Base-by-base conservation (phyloP, 1,139 yeast genomes). In the Suhomyces terraborum region DNA sequence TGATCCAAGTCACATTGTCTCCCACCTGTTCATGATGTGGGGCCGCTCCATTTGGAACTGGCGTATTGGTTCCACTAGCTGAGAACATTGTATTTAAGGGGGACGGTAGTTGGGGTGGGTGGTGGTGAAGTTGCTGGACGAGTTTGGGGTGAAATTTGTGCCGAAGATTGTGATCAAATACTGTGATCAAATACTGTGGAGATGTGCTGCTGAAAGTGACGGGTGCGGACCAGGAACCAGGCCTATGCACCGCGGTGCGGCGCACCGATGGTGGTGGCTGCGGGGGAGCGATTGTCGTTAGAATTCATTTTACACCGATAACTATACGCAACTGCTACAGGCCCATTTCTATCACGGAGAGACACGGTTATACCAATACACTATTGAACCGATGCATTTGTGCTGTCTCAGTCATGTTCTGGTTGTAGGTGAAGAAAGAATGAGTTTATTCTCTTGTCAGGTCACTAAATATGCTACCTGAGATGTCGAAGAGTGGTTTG, bases 1-100 rank as follows among this genome's bases (percentile, higher is more conserved):
- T 65, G 31, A 66, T 57, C 78, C 78, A 73, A 10, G 73, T 67
- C 36, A 60, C 56, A 18, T 66, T 54, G 21, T 60, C 68, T 6
- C 55, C 59, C 24, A 59, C 41, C 28, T 53, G 59, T 32, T 59
- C 66, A 37, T 59, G 59, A 38, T 32, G 40, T 8, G 47, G 45
- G 7, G 46, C 35, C 16, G 42, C 33, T 13, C 40, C 36, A 17
- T 24, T 28, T 4, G 51, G 50, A 12, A 43, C 40, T 2, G 53
- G 53, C 5, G 54, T 51, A 21, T 38, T 42, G 35, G 48, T 48
- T 6, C 50, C 49, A 35, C 49, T 47, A 34, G 41, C 41, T 9
- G 47, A 45, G 23, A 45, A 47, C 50, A 47, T 47, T 12, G 29
- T 6, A 10, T 14, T 29, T 7, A 8, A 18, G 10, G 10, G 17